Evolutionary conservation across 345 rosid genomes (phyloP), one percentile per base, ranked within the genome.

Genomic region (Conringia planisiliqua): DNA sequence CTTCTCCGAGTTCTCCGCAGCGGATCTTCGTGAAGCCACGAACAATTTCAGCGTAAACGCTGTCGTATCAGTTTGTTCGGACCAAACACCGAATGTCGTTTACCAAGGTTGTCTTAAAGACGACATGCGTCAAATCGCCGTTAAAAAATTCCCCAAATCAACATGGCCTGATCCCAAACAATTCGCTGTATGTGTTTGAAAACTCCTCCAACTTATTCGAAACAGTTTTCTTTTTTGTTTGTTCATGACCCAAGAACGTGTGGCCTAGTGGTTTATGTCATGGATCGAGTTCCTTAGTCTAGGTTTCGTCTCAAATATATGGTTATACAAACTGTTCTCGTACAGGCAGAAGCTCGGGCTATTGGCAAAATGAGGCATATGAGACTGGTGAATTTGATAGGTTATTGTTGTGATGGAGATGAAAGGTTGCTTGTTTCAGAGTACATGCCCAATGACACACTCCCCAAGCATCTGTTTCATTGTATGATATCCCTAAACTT

Each of bases 151-250:
- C 71, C 68, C 87, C 6, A 91, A 86, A 79, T 35, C 68, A 55
- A 90, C 96, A n/a, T 91, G 97, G 97, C 97, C 96, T 14, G 96
- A 94, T 75, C 86, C 97, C 4, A 87, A 88, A 57, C 97, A 91
- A 80, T 94, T 94, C 70, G 87, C 85, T 5, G 97, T 91, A 84
- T 22, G 81, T 43, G 17, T 18, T 30, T 0, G 3, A 13, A 13
- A 10, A 17, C 11, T 11, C 2, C 12, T 18, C 39, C 14, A 51
- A 11, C 16, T 7, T 29, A 14, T 8, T 3, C 20, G 0, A 52
- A 39, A 22, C 24, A 22, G 24, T 39, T 5, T 50, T 47, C 1
- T n/a, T 30, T 30, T 10, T 13, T 22, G 14, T 24, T 51, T 51
- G 30, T 51, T 24, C 57, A 12, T 51, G n/a, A 44, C n/a, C 18